A percentile compares a stretch with the other conserved stretches of the same genome.
Evolutionary conservation across 2,329 filamentous ascomycete species (phyloP).

Genomic region (Dichotomopilus funicola): DNA sequence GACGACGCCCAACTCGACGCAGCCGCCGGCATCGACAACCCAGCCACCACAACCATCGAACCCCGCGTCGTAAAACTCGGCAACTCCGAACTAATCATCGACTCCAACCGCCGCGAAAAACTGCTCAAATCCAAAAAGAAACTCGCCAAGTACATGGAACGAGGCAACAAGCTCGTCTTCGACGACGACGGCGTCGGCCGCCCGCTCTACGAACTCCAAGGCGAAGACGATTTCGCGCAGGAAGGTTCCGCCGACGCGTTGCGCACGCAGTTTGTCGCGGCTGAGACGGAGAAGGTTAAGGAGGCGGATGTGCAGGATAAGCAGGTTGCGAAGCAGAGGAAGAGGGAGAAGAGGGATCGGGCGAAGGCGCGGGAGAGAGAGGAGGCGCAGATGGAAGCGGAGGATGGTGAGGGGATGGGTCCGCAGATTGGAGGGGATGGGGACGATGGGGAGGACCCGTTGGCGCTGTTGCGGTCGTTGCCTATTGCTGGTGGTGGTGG

Average conservation of each 20-base stretch:
- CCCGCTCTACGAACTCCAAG: slow-evolving; percentile 79
- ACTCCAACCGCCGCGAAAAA: slow-evolving; percentile 93
- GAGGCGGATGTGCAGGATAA: slow-evolving; percentile 80
- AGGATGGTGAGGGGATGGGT: slow-evolving; percentile 20
- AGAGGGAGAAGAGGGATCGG: slow-evolving; percentile 67
- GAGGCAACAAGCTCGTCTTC: slow-evolving; percentile 78
- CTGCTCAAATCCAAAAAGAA: slow-evolving; percentile 94
- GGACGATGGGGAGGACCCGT: slow-evolving; percentile 44
- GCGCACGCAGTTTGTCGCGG: slow-evolving; percentile 68
- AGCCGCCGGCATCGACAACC: slow-evolving; percentile 39
- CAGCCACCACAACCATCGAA: slow-evolving; percentile 29
- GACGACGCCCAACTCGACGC: slow-evolving; percentile 55
- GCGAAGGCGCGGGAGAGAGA: slow-evolving; percentile 57
- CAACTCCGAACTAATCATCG: slow-evolving; percentile 70
- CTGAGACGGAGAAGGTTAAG: slow-evolving; percentile 64
- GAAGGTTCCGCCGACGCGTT: slow-evolving; percentile 72
- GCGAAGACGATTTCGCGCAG: slow-evolving; percentile 71
- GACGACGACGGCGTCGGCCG: slow-evolving; percentile 87
- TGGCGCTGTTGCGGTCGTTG: slow-evolving; percentile 52
- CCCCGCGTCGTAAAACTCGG: slow-evolving; percentile 59
- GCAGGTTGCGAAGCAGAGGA: slow-evolving; percentile 69
- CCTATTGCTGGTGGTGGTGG: slow-evolving; percentile 40
- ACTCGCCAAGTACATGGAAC: slow-evolving; percentile 82
- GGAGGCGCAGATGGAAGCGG: slow-evolving; percentile 24
- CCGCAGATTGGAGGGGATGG: slow-evolving; percentile 31